phyloP scores from a whole-genome alignment of 345 rosid genomes.

The Gossypium longicalyx region DNA sequence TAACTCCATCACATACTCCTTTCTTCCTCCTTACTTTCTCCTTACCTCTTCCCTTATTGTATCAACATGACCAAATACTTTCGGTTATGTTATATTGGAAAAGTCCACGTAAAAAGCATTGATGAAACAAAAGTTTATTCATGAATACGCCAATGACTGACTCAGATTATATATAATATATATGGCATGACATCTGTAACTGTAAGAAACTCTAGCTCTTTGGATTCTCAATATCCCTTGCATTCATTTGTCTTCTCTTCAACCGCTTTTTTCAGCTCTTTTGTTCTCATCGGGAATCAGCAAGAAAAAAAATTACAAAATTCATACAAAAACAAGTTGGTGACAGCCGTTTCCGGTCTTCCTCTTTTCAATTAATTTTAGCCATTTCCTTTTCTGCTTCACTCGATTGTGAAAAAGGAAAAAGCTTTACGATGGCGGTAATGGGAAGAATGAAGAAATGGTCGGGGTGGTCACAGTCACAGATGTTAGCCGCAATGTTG shows the following conservation, averaged over 20 bases:
- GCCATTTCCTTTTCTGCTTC: not conserved
- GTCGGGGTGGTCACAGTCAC: constrained; percentile 10
- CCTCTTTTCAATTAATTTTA: not conserved
- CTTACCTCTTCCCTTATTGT: too few species aligned
- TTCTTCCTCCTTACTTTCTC: too few species aligned
- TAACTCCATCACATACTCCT: too few species aligned
- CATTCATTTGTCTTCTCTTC: constrained; percentile 4
- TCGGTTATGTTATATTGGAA: too few species aligned
- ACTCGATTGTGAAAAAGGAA: not conserved
- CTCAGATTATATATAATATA: not conserved
- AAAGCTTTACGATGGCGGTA: not conserved
- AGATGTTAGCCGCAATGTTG: constrained; percentile 32
- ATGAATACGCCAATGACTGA: not conserved
- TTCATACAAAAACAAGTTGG: not conserved
- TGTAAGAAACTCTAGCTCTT: not conserved
- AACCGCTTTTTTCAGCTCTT: not conserved
- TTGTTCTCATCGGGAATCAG: not conserved
- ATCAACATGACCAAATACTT: too few species aligned
- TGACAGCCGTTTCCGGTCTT: not conserved
- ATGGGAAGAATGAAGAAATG: constrained; percentile 10
- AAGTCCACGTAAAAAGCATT: too few species aligned
- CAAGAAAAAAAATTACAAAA: not conserved
- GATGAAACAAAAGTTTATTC: not conserved
- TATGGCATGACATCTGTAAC: not conserved
- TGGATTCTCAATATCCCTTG: constrained; percentile 3